Evolutionary conservation across 78 protist genomes (phyloP).

Genomic region (Chrysochromulina parva): DNA sequence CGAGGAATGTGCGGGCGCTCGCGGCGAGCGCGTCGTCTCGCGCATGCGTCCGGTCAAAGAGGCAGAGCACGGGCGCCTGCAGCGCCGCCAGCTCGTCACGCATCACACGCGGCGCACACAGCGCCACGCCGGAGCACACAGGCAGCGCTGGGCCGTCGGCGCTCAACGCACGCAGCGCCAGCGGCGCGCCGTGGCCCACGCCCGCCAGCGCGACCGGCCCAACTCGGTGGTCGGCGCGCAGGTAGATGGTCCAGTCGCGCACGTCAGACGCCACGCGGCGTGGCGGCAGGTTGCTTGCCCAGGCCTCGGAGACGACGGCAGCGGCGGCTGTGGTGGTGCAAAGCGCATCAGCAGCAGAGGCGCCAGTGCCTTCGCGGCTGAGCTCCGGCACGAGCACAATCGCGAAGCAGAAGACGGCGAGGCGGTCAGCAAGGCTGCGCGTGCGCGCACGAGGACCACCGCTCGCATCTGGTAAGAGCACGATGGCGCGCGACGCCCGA

Average conservation of each 20-base stretch:
- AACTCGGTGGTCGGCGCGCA: constrained; percentile 2
- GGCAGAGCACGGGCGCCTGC: background rate
- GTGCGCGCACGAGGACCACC: background rate
- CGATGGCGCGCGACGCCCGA: no score
- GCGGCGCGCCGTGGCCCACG: background rate
- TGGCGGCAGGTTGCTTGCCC: background rate
- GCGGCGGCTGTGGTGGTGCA: background rate
- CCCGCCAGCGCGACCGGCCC: background rate
- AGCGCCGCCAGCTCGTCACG: background rate
- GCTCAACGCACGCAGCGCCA: background rate
- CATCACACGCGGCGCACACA: background rate
- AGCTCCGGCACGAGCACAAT: background rate
- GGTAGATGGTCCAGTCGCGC: background rate
- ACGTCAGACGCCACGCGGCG: background rate
- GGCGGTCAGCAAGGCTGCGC: background rate
- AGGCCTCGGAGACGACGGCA: background rate
- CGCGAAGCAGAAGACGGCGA: background rate
- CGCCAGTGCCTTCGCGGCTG: background rate
- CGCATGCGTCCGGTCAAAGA: background rate
- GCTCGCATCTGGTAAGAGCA: background rate
- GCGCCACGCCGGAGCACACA: background rate
- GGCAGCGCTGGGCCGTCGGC: background rate
- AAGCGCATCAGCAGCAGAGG: no score
- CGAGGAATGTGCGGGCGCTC: no score
- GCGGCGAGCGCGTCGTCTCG: no score